A percentile compares a stretch with the other conserved stretches of the same genome.
Evolutionary conservation across 345 rosid genomes (phyloP).

Genomic region (Arabis hirsuta): DNA sequence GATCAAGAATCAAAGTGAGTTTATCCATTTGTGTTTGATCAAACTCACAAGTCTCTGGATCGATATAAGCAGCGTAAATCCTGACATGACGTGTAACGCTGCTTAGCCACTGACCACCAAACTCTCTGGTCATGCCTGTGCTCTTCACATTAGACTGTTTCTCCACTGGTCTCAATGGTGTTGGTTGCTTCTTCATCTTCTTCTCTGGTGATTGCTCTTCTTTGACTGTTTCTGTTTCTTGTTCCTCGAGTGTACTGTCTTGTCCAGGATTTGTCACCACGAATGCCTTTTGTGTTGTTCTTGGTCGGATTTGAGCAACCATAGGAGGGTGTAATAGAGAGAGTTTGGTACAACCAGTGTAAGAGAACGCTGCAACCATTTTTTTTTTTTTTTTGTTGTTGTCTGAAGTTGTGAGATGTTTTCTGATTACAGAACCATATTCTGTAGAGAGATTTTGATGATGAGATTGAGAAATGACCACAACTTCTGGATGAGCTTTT

Average conservation of each 20-base stretch:
- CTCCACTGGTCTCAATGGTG: slow-evolving; percentile 79
- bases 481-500: slow-evolving; percentile 44
- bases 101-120: slow-evolving; percentile 83
- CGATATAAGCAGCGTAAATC: slow-evolving; percentile 79
- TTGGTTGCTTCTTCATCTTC: slow-evolving; percentile 46
- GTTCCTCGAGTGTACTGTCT: slow-evolving; percentile 27
- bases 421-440: slow-evolving; percentile 18
- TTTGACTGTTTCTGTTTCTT: slow-evolving; percentile 30
- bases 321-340: slow-evolving; percentile 36
- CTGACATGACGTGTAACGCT: slow-evolving; percentile 72
- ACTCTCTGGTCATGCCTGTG: slow-evolving; percentile 68
- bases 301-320: slow-evolving; percentile 32
- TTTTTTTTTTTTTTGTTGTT: not conserved
- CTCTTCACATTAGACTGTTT: slow-evolving; percentile 75
- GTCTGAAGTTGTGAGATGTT: slow-evolving; percentile 28
- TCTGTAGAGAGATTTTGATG: slow-evolving; percentile 27
- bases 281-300: slow-evolving; percentile 32
- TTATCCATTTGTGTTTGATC: slow-evolving; percentile 87
- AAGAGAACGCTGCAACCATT: slow-evolving; percentile 44
- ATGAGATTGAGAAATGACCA: slow-evolving; percentile 39
- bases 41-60: slow-evolving; percentile 69
- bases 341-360: slow-evolving; percentile 39
- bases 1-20: slow-evolving; percentile 89
- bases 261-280: slow-evolving; percentile 37
- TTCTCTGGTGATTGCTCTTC: slow-evolving; percentile 38